Evolutionary conservation across 129 eudicot species (phyloP).

Genomic region (Ambrosia artemisiifolia): DNA sequence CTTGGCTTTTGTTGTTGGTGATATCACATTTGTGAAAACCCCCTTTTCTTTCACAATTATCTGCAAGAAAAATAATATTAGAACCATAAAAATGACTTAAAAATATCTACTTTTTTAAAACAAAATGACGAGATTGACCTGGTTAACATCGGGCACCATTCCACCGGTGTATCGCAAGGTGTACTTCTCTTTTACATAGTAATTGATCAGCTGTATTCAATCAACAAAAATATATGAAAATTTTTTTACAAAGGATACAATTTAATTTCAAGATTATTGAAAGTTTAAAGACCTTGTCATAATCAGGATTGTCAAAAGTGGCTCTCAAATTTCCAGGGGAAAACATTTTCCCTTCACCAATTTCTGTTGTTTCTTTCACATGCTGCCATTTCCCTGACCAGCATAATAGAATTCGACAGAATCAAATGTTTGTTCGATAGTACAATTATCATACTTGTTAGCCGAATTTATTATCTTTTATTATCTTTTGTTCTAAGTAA

Average conservation of each 20-base stretch:
- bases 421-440: neutral
- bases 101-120: neutral
- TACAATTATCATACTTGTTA: neutral
- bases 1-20: slow-evolving; percentile 91
- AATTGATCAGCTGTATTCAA: slow-evolving; percentile 67
- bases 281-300: slow-evolving; percentile 54
- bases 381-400: slow-evolving; percentile 93
- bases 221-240: neutral
- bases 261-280: neutral
- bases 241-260: neutral
- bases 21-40: slow-evolving; percentile 82
- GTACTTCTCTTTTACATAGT: slow-evolving; percentile 88
- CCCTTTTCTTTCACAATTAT: slow-evolving; percentile 98
- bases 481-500: too few relatives aligned
- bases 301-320: slow-evolving; percentile 85
- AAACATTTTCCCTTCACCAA: slow-evolving; percentile 96
- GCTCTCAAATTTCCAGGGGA: slow-evolving; percentile 98
- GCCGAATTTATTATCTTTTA: too few relatives aligned
- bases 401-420: neutral
- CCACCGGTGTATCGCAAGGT: slow-evolving; percentile 98
- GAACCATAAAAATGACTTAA: neutral
- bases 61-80: slow-evolving; percentile 35
- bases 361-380: slow-evolving; percentile 94
- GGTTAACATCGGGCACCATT: slow-evolving; percentile 99
- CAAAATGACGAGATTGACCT: slow-evolving; percentile 46